Evolutionary conservation across 176 grass and related monocot genomes (phyloP).

Genomic region (Urochloa ruziziensis): DNA sequence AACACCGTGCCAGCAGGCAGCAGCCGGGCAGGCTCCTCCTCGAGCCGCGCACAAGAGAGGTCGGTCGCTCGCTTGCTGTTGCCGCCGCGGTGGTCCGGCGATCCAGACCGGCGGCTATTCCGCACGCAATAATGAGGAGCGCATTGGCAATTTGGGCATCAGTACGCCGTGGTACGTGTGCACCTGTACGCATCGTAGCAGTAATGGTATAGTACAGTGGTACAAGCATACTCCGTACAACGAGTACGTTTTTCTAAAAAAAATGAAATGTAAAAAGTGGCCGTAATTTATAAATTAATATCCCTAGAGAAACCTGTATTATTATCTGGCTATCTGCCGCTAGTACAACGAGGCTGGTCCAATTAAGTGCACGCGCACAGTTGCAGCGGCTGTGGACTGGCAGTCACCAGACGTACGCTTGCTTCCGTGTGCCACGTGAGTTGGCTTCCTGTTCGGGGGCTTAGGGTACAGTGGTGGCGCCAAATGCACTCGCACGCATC

Average conservation of each 20-base stretch:
- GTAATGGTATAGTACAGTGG: too few relatives aligned
- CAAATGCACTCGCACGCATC: too few relatives aligned
- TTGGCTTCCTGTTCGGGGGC: too few relatives aligned
- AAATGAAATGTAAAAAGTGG: too few relatives aligned
- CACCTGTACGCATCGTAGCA: background rate
- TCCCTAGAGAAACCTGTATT: too few relatives aligned
- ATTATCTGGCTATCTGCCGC: background rate
- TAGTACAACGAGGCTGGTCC: background rate
- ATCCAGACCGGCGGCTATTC: too few relatives aligned
- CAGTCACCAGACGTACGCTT: background rate
- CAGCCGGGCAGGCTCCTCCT: background rate
- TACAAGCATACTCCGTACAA: too few relatives aligned
- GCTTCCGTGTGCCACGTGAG: conserved; percentile 25
- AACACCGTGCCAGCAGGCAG: background rate
- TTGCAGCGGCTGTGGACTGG: background rate
- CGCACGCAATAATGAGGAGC: background rate
- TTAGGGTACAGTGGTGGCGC: too few relatives aligned
- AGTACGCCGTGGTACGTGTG: background rate
- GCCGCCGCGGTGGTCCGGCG: too few relatives aligned
- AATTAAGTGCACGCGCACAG: background rate
- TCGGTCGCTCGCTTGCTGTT: background rate
- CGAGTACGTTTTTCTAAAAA: too few relatives aligned
- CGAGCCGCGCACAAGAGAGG: background rate
- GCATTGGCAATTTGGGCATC: too few relatives aligned
- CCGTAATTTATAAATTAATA: too few relatives aligned